Evolutionary conservation across 2,329 filamentous ascomycete genomes (phyloP).

Genomic region (Pseudocercospora crystallina): DNA sequence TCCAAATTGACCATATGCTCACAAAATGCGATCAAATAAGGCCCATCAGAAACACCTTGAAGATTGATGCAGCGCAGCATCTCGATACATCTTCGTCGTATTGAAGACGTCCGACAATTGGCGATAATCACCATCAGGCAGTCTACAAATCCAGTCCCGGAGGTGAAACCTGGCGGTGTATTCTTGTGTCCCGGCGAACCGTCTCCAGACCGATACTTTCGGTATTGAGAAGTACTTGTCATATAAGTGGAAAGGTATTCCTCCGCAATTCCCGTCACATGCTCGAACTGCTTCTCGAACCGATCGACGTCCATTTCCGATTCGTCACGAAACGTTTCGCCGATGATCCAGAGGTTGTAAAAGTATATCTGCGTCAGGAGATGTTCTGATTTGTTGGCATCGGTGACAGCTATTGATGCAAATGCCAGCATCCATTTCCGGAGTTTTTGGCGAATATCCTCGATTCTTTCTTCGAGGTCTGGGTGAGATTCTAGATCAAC

Average conservation of each 20-base stretch:
- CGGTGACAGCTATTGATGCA: background rate
- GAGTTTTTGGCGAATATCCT: conserved; percentile 4
- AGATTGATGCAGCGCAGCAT: no score
- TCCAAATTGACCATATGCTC: no score
- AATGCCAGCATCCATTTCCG: conserved; percentile 4
- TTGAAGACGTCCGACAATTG: conserved; percentile 6
- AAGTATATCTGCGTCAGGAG: conserved; percentile 8
- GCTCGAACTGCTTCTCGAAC: conserved; percentile 2
- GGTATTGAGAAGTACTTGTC: background rate
- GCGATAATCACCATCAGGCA: conserved; percentile 2
- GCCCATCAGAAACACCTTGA: no score
- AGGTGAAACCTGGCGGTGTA: conserved; percentile 11
- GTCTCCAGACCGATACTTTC: background rate
- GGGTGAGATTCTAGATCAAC: no score
- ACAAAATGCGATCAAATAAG: no score
- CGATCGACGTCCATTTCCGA: conserved; percentile 3
- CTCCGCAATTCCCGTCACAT: conserved; percentile 7
- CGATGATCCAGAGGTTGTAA: conserved; percentile 4
- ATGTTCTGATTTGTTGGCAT: background rate
- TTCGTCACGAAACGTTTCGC: conserved; percentile 5
- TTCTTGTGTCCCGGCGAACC: no score
- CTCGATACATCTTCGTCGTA: no score
- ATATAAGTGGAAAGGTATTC: background rate
- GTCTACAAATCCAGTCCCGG: conserved; percentile 3
- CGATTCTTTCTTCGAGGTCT: no score